Evolutionary conservation across 31 red algal species (phyloP).

Genomic region (Porphyra umbilicalis): DNA sequence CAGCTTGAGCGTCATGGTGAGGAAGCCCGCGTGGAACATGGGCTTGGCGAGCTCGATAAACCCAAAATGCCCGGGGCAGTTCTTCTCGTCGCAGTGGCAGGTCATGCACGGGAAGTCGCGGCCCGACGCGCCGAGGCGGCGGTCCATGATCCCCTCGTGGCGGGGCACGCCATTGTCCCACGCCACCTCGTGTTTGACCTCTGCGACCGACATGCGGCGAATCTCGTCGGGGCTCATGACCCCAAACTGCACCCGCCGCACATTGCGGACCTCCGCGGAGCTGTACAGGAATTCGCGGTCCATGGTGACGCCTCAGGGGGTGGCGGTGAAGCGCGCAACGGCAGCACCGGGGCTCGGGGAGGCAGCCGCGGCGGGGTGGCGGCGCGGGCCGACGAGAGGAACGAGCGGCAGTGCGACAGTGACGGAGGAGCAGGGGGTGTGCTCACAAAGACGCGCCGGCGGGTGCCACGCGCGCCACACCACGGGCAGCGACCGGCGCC

Average conservation of each 20-base stretch:
- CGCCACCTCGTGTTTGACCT: constrained; percentile 75
- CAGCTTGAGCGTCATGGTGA: constrained; percentile 70
- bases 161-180: constrained; percentile 80
- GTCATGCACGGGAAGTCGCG: constrained; percentile 79
- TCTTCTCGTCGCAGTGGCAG: constrained; percentile 62
- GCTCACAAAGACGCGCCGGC: background rate
- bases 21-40: constrained; percentile 86
- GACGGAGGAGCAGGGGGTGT: background rate
- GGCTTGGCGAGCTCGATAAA: constrained; percentile 91
- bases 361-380: too few species aligned
- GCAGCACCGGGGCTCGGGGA: too few species aligned
- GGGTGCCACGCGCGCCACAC: background rate
- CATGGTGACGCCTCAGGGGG: background rate
- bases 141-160: constrained; percentile 80
- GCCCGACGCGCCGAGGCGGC: constrained; percentile 86
- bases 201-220: constrained; percentile 82
- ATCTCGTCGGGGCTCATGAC: constrained; percentile 91
- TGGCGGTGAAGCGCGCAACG: too few species aligned
- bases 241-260: constrained; percentile 82
- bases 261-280: constrained; percentile 54
- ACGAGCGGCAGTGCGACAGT: background rate
- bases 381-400: too few species aligned
- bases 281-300: constrained; percentile 30
- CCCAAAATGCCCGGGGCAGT: constrained; percentile 96
- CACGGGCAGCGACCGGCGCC: background rate